phyloP scores from a whole-genome alignment of 148 eudicot genomes.

The Rhododendron simsii region DNA sequence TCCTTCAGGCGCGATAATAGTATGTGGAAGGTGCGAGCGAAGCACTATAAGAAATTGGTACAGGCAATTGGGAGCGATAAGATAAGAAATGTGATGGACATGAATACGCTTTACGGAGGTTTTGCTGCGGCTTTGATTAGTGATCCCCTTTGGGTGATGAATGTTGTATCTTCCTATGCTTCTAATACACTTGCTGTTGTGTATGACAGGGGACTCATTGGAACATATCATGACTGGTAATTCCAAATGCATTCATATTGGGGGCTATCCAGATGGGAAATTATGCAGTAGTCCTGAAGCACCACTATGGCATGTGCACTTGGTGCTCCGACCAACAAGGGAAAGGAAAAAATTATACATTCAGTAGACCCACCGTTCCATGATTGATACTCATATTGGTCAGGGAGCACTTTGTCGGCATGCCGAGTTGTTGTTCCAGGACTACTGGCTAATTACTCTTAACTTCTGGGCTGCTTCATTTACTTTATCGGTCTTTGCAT shows the following conservation, averaged over 20 bases:
- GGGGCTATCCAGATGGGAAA: background rate
- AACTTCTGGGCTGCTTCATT: background rate
- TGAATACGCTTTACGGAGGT: conserved; percentile 91
- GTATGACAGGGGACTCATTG: conserved; percentile 88
- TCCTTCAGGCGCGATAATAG: conserved; percentile 63
- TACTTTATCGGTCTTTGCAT: background rate
- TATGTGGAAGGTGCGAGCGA: conserved; percentile 65
- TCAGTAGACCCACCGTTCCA: background rate
- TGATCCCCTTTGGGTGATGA: conserved; percentile 96
- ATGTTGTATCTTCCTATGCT: conserved; percentile 80
- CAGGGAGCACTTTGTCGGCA: background rate
- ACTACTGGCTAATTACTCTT: background rate
- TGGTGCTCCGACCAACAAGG: background rate
- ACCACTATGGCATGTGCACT: background rate
- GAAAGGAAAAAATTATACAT: background rate
- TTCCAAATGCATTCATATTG: background rate
- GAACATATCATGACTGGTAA: conserved; percentile 93
- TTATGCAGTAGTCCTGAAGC: background rate
- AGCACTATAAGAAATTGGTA: conserved; percentile 82
- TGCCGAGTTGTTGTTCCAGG: background rate
- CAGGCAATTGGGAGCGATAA: conserved; percentile 68
- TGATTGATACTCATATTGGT: background rate
- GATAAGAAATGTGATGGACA: conserved; percentile 93
- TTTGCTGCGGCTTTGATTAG: conserved; percentile 68
- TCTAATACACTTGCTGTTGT: conserved; percentile 69